Conservation (phyloP, 495 filamentous ascomycete species). For the Lophium mytilinum region DNA sequence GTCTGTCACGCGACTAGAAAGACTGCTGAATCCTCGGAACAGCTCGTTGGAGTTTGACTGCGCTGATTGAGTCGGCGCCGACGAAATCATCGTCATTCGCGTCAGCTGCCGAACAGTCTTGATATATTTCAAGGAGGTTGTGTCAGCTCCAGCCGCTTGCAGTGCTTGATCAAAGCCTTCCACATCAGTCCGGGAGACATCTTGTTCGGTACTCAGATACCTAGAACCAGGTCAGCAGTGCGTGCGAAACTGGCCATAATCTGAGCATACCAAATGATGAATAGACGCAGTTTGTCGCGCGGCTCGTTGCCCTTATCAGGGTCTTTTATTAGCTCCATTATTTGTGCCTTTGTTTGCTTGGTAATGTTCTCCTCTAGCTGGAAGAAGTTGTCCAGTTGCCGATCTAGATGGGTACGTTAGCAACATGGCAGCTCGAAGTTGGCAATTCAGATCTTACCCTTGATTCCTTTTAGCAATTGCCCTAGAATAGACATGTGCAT, state of each 20-base stretch:
- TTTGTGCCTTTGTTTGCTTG: conserved; percentile 84
- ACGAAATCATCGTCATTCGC: conserved; percentile 98
- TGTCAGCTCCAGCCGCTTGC: conserved; percentile 61
- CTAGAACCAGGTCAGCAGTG: neutral
- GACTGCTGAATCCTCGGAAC: conserved; percentile 80
- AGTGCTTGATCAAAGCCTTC: conserved; percentile 82
- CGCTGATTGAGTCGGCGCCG: conserved; percentile 60
- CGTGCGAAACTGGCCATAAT: neutral
- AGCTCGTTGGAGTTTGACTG: conserved; percentile 60
- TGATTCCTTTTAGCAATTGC: conserved; percentile 76
- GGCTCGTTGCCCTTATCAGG: conserved; percentile 73
- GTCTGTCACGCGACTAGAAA: conserved; percentile 86
- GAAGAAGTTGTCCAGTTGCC: conserved; percentile 92
- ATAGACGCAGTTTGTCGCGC: conserved; percentile 81
- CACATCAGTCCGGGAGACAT: conserved; percentile 75
- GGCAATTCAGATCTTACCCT: conserved; percentile 30
- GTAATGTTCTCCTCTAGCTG: conserved; percentile 90
- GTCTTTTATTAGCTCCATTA: conserved; percentile 81
- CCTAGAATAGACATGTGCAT: conserved; percentile 99
- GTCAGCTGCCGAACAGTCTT: conserved; percentile 90
- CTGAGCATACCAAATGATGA: conserved; percentile 72
- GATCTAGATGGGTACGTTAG: conserved; percentile 39
- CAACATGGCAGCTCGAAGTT: neutral
- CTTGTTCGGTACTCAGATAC: conserved; percentile 79
- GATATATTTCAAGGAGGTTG: conserved; percentile 73